A percentile compares a stretch with the other conserved stretches of the same genome.
Evolutionary conservation across 257 asterid species (phyloP).

Genomic region (Penstemon newberryi): DNA sequence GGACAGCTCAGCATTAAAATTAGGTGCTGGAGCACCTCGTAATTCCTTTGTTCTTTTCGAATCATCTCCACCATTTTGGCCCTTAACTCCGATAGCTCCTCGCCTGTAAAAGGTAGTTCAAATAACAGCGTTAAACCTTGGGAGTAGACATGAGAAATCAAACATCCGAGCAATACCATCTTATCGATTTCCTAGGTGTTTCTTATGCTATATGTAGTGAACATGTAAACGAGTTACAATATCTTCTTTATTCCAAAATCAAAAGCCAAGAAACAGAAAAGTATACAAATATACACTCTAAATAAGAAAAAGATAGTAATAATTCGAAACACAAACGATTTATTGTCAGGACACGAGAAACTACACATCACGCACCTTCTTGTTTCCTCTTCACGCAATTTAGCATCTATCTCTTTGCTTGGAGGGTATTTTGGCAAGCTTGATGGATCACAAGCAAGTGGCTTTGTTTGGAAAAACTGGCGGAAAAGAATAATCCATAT

Average conservation of each 20-base stretch:
- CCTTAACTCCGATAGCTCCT: constrained; percentile 51
- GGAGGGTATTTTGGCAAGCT: constrained; percentile 89
- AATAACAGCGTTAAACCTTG: constrained; percentile 15
- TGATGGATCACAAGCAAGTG: constrained; percentile 81
- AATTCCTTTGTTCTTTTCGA: constrained; percentile 48
- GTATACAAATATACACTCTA: neutral
- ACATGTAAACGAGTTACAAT: neutral
- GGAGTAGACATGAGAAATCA: neutral
- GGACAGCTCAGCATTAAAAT: constrained; percentile 46
- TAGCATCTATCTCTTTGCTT: constrained; percentile 97
- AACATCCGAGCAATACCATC: neutral
- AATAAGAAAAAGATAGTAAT: neutral
- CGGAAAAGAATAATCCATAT: neutral
- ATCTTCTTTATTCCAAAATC: neutral
- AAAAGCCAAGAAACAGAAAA: constrained; percentile 7
- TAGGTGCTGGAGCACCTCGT: constrained; percentile 50
- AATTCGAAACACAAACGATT: neutral
- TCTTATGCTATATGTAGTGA: neutral
- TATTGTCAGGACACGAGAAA: neutral
- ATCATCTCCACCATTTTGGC: constrained; percentile 46
- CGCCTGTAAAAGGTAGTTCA: constrained; percentile 47
- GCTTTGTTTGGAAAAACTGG: constrained; percentile 76
- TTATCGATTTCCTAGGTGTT: neutral
- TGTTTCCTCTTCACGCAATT: constrained; percentile 81
- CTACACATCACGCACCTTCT: constrained; percentile 50